Base-by-base conservation (phyloP, 441 rosid genomes). In the Lagerstroemia fauriei region DNA sequence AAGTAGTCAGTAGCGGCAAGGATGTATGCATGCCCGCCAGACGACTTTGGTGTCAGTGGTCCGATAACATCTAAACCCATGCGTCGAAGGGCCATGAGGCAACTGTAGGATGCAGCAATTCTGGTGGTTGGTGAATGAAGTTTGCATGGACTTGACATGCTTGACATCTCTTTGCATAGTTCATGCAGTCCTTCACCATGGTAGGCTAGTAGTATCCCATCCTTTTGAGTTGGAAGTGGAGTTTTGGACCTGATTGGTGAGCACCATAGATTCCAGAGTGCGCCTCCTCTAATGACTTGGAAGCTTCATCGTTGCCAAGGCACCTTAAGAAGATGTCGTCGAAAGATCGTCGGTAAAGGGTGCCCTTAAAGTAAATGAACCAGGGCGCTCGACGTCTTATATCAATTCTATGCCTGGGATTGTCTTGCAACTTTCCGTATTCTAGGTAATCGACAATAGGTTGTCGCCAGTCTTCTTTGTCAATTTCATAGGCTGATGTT, bases 201-300 rank as follows among this genome's bases (percentile, higher is more conserved):
- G 75, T 80, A 0, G n/a, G 79, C 82, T 27, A 59, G 0, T 77
- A 84, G 20, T 84, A 84, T 0, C 84, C 79, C 31, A 80, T 57
- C 17, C 38, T 44, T 31, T 77, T 80, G 2, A 84, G 50, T 0
- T 4, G 12, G 7, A 80, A 44, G 7, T 81, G 50, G 9, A 80
- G 46, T 22, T 68, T 76, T 24, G 80, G 44, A 38, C 44, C 44
- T 38, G 44, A 38, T 38, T 38, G 44, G 44, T 38, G 44, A 38
- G 44, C 44, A 38, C 44, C 44, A 38, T 6, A 38, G 3, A 38
- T 6, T 38, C 44, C 44, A 38, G 6, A 38, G 44, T 38, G 44
- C 6, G 44, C 44, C 44, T 38, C 44, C 44, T 38, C 44, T 6
- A 38, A 38, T 38, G 2, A 2, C 6, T 38, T 38, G 44, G 44